phyloP scores from a whole-genome alignment of 371 early-diverging fungal genomes.

The Lichtheimia corymbifera region DNA sequence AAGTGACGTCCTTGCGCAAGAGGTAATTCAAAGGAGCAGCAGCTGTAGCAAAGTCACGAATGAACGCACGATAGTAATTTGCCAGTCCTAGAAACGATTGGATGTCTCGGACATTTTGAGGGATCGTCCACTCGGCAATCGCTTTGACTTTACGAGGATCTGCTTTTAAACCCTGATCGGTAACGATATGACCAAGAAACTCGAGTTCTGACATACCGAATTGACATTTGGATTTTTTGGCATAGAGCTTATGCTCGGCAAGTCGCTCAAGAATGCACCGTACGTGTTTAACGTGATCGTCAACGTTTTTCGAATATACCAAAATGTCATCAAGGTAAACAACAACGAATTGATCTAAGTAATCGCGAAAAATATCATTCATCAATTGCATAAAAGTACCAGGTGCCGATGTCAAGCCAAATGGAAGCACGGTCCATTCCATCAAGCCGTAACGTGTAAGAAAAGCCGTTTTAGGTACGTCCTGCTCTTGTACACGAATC shows the following conservation, averaged over 20 bases:
- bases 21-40: slow-evolving; percentile 27
- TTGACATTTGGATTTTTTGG: slow-evolving; percentile 54
- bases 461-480: slow-evolving; percentile 31
- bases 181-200: slow-evolving; percentile 47
- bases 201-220: slow-evolving; percentile 37
- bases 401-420: slow-evolving; percentile 52
- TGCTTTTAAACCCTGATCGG: slow-evolving; percentile 24
- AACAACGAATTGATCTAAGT: slow-evolving; percentile 35
- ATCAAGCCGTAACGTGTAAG: slow-evolving; percentile 41
- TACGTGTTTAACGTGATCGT: slow-evolving; percentile 49
- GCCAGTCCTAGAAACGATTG: slow-evolving; percentile 34
- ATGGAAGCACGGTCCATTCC: slow-evolving; percentile 50
- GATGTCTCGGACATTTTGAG: slow-evolving; percentile 37
- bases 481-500: slow-evolving; percentile 17
- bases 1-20: too few relatives aligned
- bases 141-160: slow-evolving; percentile 27
- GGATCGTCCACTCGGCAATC: slow-evolving; percentile 32
- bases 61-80: slow-evolving; percentile 33
- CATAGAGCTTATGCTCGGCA: slow-evolving; percentile 27
- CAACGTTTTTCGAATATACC: slow-evolving; percentile 46
- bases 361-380: slow-evolving; percentile 30
- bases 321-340: slow-evolving; percentile 64
- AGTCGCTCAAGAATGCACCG: slow-evolving; percentile 34
- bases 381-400: slow-evolving; percentile 48
- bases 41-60: slow-evolving; percentile 27